Conservation (phyloP, 2,329 filamentous ascomycete species). For the Didymella exigua region DNA sequence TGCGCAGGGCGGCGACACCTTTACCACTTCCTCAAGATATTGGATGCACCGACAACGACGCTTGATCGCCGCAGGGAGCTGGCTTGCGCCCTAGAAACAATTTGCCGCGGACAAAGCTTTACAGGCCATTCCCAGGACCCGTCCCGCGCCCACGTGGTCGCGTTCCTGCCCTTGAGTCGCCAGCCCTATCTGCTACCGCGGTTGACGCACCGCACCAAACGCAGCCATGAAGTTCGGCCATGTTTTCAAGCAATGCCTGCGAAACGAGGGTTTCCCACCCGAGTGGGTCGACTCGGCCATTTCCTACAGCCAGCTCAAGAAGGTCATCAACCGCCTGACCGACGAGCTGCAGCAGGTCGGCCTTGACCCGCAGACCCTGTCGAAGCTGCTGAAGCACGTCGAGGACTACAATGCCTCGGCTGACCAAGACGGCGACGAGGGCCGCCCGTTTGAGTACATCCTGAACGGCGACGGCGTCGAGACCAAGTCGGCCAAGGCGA, state of each 20-base stretch:
- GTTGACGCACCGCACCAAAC: slow-evolving; percentile 3
- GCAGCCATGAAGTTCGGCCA: slow-evolving; percentile 82
- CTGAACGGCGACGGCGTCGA: slow-evolving; percentile 28
- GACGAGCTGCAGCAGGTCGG: slow-evolving; percentile 73
- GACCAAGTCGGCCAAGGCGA: slow-evolving; percentile 13
- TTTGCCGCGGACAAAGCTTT: slow-evolving; percentile 12
- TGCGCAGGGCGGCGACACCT: background rate
- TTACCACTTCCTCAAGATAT: background rate
- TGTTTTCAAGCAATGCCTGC: slow-evolving; percentile 72
- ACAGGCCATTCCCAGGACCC: slow-evolving; percentile 13
- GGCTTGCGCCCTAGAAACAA: slow-evolving; percentile 9
- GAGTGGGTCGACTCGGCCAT: slow-evolving; percentile 76
- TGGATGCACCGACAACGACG: slow-evolving; percentile 15
- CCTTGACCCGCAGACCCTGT: slow-evolving; percentile 72
- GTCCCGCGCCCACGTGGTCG: slow-evolving; percentile 37
- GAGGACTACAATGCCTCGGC: slow-evolving; percentile 45
- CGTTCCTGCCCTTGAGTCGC: slow-evolving; percentile 29
- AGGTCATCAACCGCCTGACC: slow-evolving; percentile 82
- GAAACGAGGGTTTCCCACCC: slow-evolving; percentile 74
- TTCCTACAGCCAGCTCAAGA: slow-evolving; percentile 84
- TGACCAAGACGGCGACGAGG: slow-evolving; percentile 29
- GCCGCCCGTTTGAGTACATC: slow-evolving; percentile 47
- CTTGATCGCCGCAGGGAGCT: slow-evolving; percentile 16
- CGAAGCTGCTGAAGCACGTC: slow-evolving; percentile 62
- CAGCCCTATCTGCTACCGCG: slow-evolving; percentile 26